phyloP scores from a whole-genome alignment of 2,329 filamentous ascomycete species.

The Penicillium sp. region DNA sequence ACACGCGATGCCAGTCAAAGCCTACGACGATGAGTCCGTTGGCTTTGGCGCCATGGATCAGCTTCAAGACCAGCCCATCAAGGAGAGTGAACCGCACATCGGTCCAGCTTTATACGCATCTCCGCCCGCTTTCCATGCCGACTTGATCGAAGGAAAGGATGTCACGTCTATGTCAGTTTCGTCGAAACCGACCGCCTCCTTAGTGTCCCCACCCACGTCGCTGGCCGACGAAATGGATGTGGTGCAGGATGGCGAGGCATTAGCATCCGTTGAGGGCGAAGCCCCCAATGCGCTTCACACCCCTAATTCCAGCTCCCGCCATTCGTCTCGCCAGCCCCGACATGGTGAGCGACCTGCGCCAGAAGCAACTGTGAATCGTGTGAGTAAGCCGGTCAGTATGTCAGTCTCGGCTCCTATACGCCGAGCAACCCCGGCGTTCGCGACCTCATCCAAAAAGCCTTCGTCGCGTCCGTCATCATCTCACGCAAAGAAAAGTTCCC shows the following conservation, averaged over 20 bases:
- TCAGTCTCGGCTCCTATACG: constrained; percentile 19
- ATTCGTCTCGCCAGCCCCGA: constrained; percentile 47
- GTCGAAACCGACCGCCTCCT: constrained; percentile 36
- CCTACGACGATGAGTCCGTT: constrained; percentile 14
- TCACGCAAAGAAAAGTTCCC: constrained; percentile 40
- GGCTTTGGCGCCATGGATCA: constrained; percentile 5
- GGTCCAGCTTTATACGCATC: constrained; percentile 37
- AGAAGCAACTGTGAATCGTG: constrained; percentile 30
- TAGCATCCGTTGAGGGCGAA: constrained; percentile 33
- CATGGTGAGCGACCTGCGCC: constrained; percentile 42
- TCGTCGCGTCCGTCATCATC: constrained; percentile 40
- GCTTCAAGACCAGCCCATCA: constrained; percentile 13
- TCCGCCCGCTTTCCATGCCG: constrained; percentile 37
- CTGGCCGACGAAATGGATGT: constrained; percentile 44
- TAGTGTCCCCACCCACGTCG: constrained; percentile 48
- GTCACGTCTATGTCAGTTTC: constrained; percentile 27
- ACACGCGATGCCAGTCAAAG: constrained; percentile 15
- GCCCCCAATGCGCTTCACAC: constrained; percentile 31
- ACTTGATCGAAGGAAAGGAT: constrained; percentile 33
- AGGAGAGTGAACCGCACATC: constrained; percentile 17
- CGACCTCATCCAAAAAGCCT: constrained; percentile 32
- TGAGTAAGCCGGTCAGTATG: constrained; percentile 25
- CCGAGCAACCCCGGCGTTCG: constrained; percentile 30
- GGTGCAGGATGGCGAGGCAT: constrained; percentile 30
- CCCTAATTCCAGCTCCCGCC: constrained; percentile 43